These are phyloP conservation scores for Backusella tarrabulga DNA, from an alignment of 192 early-diverging fungal genomes.

Conservation along the genomic window DNA sequence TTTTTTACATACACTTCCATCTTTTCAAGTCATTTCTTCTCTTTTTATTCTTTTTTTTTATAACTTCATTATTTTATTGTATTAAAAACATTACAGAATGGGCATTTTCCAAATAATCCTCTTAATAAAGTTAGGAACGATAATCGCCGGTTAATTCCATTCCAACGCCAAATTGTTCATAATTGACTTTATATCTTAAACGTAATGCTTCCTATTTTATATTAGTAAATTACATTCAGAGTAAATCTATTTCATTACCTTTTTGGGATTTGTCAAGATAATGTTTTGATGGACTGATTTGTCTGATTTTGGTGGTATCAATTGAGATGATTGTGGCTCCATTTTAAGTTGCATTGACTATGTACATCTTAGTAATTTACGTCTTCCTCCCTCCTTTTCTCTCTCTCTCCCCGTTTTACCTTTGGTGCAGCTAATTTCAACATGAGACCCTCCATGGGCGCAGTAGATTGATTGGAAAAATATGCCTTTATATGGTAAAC, in stretches of 20 bases:
- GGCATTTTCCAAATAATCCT: not conserved
- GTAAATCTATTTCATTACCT: not conserved
- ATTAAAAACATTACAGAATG: not conserved
- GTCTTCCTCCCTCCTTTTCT: not conserved
- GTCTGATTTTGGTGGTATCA: constrained; percentile 36
- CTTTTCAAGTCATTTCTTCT: not conserved
- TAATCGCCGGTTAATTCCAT: constrained; percentile 51
- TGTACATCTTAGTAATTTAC: not conserved
- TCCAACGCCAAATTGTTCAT: constrained; percentile 36
- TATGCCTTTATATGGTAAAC: constrained; percentile 36
- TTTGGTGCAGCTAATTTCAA: constrained; percentile 49
- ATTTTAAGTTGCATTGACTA: constrained; percentile 45
- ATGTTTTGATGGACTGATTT: constrained; percentile 40
- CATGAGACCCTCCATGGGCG: constrained; percentile 38
- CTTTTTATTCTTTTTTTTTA: not conserved
- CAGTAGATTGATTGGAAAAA: constrained; percentile 47
- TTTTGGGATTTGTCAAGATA: constrained; percentile 33
- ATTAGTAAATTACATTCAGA: not conserved
- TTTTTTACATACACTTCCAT: not conserved
- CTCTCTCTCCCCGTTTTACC: constrained; percentile 14
- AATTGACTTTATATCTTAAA: constrained; percentile 49
- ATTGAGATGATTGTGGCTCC: constrained; percentile 43
- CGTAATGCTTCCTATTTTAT: constrained; percentile 21
- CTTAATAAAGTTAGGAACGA: constrained; percentile 6
- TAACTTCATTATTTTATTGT: not conserved